Percentiles rank a stretch among this genome's conserved stretches.
Evolutionary conservation across 768 basidiomycete genomes (phyloP).

Genomic region (Leucocoprinus leucothites): DNA sequence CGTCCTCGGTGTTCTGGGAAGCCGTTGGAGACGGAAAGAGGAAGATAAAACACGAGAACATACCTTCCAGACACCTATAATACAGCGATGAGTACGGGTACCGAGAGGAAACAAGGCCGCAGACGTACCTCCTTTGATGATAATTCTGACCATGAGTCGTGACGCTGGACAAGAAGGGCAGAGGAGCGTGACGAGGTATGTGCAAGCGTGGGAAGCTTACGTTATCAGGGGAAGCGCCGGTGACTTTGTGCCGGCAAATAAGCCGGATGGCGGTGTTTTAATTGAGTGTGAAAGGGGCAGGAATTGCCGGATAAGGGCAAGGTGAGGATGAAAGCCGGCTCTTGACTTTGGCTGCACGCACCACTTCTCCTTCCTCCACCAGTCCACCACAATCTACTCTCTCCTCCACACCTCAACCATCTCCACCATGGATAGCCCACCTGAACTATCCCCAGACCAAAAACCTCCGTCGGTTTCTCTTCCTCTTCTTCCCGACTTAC

Average conservation of each 20-base stretch:
- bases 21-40: slow-evolving; percentile 15
- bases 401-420: slow-evolving; percentile 11
- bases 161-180: slow-evolving; percentile 1
- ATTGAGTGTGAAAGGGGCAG: slow-evolving; percentile 14
- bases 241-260: slow-evolving; percentile 22
- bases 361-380: slow-evolving; percentile 14
- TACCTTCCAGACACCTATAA: slow-evolving; percentile 80
- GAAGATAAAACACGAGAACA: slow-evolving; percentile 6
- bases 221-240: slow-evolving; percentile 9
- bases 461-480: slow-evolving; percentile 28
- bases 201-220: slow-evolving; percentile 5
- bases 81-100: slow-evolving; percentile 11
- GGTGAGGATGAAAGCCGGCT: slow-evolving; percentile 18
- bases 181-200: not conserved
- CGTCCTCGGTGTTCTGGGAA: slow-evolving; percentile 88
- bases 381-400: slow-evolving; percentile 10
- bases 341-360: slow-evolving; percentile 18
- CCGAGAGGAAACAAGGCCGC: not conserved
- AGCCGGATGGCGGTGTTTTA: slow-evolving; percentile 16
- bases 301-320: slow-evolving; percentile 17
- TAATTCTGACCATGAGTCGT: slow-evolving; percentile 74
- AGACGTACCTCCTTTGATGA: slow-evolving; percentile 81
- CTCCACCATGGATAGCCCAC: slow-evolving; percentile 35
- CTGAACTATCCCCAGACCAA: slow-evolving; percentile 29
- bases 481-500: slow-evolving; percentile 2